phyloP scores from a whole-genome alignment of 75 land plant species.

The Isoetes taiwanensis region DNA sequence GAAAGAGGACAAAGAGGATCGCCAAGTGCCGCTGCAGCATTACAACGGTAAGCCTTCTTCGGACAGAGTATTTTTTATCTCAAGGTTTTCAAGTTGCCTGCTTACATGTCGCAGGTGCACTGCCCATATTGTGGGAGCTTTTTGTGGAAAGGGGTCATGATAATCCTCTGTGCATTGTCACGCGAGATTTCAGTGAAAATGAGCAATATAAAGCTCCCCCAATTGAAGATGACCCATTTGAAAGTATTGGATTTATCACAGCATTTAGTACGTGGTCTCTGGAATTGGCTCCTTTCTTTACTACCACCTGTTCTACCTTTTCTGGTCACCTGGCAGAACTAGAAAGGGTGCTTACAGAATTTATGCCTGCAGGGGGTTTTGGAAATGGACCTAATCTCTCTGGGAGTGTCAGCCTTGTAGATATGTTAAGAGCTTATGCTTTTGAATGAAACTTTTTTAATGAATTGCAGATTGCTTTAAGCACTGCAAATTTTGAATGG shows the following conservation, averaged over 20 bases:
- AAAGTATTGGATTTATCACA: constrained; percentile 68
- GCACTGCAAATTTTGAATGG: too few relatives aligned
- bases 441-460: too few relatives aligned
- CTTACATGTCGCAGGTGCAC: too few relatives aligned
- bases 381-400: neutral
- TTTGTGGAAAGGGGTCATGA: constrained; percentile 59
- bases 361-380: neutral
- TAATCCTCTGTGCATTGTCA: constrained; percentile 49
- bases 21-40: too few relatives aligned
- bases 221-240: constrained; percentile 59
- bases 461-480: too few relatives aligned
- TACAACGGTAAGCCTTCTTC: too few relatives aligned
- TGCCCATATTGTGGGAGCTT: constrained; percentile 49
- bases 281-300: constrained; percentile 38
- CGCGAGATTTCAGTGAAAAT: constrained; percentile 45
- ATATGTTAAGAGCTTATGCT: constrained; percentile 68
- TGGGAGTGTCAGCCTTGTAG: constrained; percentile 31
- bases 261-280: constrained; percentile 83
- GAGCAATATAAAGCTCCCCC: constrained; percentile 11
- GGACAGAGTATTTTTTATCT: too few relatives aligned
- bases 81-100: too few relatives aligned
- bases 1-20: too few relatives aligned
- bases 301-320: constrained; percentile 43
- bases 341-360: constrained; percentile 43
- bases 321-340: constrained; percentile 74